Base-by-base conservation (phyloP, 2,329 filamentous ascomycete genomes). In the Thelonectria blattea region DNA sequence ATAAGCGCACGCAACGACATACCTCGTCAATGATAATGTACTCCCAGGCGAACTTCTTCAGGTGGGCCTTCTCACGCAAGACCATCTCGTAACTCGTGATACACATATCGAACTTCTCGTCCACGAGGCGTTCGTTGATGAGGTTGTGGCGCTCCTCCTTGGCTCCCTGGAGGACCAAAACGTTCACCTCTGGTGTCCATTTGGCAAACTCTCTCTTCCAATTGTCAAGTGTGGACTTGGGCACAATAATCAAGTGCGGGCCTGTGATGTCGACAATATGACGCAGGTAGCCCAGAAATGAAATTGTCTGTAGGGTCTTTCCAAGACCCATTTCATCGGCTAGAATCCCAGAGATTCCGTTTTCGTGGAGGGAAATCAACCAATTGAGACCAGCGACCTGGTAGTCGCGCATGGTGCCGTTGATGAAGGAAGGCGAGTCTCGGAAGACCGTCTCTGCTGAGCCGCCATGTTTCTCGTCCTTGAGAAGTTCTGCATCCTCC, bases 71-170 rank as follows among this genome's bases (percentile, higher is more conserved):
- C 74, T 99, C 95, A 59, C 95, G 88, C 12, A 99, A 83, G 61
- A 99, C 93, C 94, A 99, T 98, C 76, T 99, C 95, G 79, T 99
- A 99, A 75, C 93, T 97, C 14, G 95, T 99, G 74, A 99, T 91
- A 79, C 94, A 97, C 17, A 98, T 94, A 71, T 99, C 95, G 69
- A 99, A 99, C 67, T 96, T 92, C 75, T 97, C 93, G 61, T 96
- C 91, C 17, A 96, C 84, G n/a, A 99, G 83, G 5, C 92, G 91
- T 15, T 97, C 92, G 66, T 92, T 92, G 76, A 99, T 98, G 55
- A 99, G 83, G 49, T 87, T 82, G 64, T 93, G 87, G 46, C 95
- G 91, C 78, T 97, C 93, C 9, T 99, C 95, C 76, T 99, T 99
- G 64, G 91, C 91, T 65, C 95, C 95, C 75, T 98, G 95, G 8